Evolutionary conservation across 1,284 basidiomycete species (phyloP).

Genomic region (Malassezia arunalokei): DNA sequence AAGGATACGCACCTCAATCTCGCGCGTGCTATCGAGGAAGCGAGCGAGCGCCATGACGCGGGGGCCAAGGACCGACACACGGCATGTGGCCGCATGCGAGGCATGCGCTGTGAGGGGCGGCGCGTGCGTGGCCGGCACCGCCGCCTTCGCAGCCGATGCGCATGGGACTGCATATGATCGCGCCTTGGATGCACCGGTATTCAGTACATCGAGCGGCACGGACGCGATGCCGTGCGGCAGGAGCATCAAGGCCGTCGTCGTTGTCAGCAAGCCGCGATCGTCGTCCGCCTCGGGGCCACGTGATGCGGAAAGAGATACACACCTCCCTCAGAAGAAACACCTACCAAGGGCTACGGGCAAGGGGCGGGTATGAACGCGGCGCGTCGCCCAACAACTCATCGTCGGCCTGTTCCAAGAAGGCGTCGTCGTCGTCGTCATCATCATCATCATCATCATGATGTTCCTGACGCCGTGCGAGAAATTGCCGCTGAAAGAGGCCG

Average conservation of each 20-base stretch:
- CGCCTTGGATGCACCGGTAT: neutral
- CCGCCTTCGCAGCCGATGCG: neutral
- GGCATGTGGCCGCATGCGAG: slow-evolving; percentile 6
- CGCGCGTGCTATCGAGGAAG: slow-evolving; percentile 19
- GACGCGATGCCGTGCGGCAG: slow-evolving; percentile 15
- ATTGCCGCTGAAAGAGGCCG: slow-evolving; percentile 13
- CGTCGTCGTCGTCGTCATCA: neutral
- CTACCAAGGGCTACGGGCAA: no score
- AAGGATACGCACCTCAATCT: slow-evolving; percentile 23
- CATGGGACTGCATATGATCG: slow-evolving; percentile 2
- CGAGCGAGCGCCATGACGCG: slow-evolving; percentile 23
- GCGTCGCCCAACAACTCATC: neutral
- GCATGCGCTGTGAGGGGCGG: slow-evolving; percentile 4
- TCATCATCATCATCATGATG: neutral
- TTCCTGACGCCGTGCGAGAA: slow-evolving; percentile 11
- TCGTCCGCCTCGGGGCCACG: neutral
- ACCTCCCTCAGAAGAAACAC: no score
- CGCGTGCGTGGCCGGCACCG: neutral
- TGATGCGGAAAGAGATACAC: no score
- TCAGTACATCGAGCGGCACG: slow-evolving; percentile 14
- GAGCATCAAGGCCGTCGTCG: neutral
- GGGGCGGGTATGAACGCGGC: no score
- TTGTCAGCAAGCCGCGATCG: neutral
- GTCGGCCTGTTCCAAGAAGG: neutral
- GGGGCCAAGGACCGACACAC: slow-evolving; percentile 1